These are phyloP conservation scores for Botryosphaeria dothidea DNA, from an alignment of 2,329 filamentous ascomycete genomes.

Conservation along the genomic window DNA sequence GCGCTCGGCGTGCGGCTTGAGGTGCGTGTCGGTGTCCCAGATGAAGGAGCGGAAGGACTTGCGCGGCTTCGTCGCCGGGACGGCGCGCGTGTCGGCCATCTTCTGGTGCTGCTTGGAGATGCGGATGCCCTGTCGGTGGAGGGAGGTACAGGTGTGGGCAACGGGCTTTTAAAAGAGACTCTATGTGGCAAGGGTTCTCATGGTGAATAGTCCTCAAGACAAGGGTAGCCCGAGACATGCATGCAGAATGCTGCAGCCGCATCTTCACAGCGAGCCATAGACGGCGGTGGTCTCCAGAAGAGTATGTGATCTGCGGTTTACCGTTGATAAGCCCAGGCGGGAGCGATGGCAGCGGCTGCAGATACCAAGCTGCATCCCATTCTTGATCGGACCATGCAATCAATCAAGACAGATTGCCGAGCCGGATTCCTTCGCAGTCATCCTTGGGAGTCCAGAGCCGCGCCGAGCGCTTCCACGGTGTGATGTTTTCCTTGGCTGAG, in stretches of 20 bases:
- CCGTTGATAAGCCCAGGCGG: background rate
- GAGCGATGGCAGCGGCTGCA: background rate
- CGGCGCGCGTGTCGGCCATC: background rate
- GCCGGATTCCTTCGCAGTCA: background rate
- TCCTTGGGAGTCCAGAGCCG: background rate
- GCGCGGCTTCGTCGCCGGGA: background rate
- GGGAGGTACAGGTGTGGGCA: background rate
- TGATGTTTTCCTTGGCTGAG: background rate
- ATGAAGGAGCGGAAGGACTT: slow-evolving; percentile 20
- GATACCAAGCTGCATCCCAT: slow-evolving; percentile 4
- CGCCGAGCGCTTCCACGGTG: background rate
- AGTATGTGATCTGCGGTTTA: background rate
- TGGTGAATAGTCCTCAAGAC: background rate
- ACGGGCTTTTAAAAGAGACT: background rate
- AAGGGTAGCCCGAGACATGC: background rate
- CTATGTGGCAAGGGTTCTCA: background rate
- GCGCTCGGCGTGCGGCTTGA: slow-evolving; percentile 15
- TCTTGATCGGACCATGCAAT: background rate
- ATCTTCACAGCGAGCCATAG: background rate
- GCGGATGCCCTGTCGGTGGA: background rate
- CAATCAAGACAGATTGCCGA: background rate
- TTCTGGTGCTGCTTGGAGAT: background rate
- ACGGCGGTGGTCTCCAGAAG: background rate
- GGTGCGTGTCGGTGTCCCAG: slow-evolving; percentile 23
- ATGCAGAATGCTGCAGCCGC: background rate